Evolutionary conservation across 192 early-diverging fungal genomes (phyloP).

Genomic region (Backusella circina): DNA sequence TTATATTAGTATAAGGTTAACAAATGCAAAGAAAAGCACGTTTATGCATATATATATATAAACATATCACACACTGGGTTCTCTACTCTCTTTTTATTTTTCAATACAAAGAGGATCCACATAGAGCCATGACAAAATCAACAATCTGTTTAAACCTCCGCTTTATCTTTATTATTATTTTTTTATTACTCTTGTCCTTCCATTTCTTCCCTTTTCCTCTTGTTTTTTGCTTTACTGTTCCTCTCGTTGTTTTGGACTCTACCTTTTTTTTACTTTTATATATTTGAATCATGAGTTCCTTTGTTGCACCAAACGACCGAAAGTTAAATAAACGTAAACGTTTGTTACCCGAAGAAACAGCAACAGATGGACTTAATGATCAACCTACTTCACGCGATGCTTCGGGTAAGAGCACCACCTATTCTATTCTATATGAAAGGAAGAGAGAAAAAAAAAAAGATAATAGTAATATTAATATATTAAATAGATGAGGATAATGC

Average conservation of each 20-base stretch:
- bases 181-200: not conserved
- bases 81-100: not conserved
- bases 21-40: not conserved
- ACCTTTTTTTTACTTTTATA: not conserved
- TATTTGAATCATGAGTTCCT: not conserved
- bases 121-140: not conserved
- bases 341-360: not conserved
- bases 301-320: not conserved
- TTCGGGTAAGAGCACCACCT: slow-evolving; percentile 11
- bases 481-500: slow-evolving; percentile 15
- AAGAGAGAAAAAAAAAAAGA: not conserved
- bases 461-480: not conserved
- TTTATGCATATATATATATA: not conserved
- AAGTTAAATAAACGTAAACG: slow-evolving; percentile 7
- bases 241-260: not conserved
- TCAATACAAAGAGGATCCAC: not conserved
- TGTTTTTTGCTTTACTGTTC: not conserved
- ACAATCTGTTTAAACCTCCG: not conserved
- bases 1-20: not conserved
- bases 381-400: slow-evolving; percentile 15
- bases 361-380: not conserved
- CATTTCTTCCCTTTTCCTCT: not conserved
- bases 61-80: not conserved
- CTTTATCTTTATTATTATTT: not conserved
- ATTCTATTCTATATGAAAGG: too few relatives aligned